Percentiles rank a stretch among this genome's conserved stretches.
phyloP scores from a whole-genome alignment of 208 protist genomes.

The Wallacemonas sp. region DNA sequence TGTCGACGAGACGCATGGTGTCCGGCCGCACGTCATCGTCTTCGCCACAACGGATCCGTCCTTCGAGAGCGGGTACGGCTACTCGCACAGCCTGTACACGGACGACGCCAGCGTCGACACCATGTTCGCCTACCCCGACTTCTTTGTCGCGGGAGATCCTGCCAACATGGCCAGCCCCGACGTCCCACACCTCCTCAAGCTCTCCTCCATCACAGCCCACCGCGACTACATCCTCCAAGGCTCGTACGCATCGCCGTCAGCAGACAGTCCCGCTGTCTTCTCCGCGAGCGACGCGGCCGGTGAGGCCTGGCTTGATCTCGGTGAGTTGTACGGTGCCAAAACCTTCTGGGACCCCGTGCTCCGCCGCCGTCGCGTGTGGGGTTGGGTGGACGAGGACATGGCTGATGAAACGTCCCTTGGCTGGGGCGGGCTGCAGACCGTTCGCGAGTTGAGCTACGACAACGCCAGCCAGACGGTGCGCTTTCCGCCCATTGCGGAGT shows the following conservation, averaged over 20 bases:
- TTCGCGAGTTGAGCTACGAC: slow-evolving; percentile 32
- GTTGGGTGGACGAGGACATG: slow-evolving; percentile 15
- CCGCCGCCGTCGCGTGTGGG: slow-evolving; percentile 16
- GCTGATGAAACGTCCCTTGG: neutral
- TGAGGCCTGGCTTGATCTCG: slow-evolving; percentile 25
- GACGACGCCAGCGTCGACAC: neutral
- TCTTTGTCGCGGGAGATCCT: slow-evolving; percentile 18
- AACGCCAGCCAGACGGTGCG: slow-evolving; percentile 13
- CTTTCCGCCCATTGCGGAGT: slow-evolving; percentile 18
- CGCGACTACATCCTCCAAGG: slow-evolving; percentile 28
- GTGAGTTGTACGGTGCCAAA: slow-evolving; percentile 19
- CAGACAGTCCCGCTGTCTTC: slow-evolving; percentile 6
- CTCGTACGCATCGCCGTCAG: slow-evolving; percentile 4
- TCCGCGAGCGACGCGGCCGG: neutral
- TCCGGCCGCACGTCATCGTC: slow-evolving; percentile 16
- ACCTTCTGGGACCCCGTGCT: slow-evolving; percentile 35
- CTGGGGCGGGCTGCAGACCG: slow-evolving; percentile 26
- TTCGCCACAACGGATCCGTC: slow-evolving; percentile 21
- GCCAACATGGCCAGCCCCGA: neutral
- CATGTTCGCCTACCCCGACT: slow-evolving; percentile 31
- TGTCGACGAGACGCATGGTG: too few species aligned
- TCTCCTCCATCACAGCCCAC: slow-evolving; percentile 19
- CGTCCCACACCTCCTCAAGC: slow-evolving; percentile 20
- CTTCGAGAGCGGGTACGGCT: slow-evolving; percentile 11
- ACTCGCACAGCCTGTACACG: slow-evolving; percentile 17